A percentile compares a stretch with the other conserved stretches of the same genome.
Evolutionary conservation across 1,139 yeast genomes (phyloP).

Genomic region (Debaryomycetaceae sp.): DNA sequence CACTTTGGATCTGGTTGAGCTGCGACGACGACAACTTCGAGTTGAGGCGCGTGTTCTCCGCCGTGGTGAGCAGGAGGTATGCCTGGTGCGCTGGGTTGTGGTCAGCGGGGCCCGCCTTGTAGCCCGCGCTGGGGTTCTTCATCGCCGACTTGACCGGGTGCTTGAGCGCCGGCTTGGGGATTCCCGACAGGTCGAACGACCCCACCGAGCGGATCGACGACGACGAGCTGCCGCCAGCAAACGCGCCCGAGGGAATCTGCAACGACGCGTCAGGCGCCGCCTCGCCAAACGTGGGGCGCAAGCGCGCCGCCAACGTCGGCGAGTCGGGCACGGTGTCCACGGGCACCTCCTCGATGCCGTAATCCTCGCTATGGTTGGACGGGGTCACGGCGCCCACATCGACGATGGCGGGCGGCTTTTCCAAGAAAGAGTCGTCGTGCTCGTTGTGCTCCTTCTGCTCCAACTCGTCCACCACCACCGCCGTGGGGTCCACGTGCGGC

Average conservation of each 20-base stretch:
- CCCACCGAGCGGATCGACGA: slow-evolving; percentile 28
- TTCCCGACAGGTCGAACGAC: slow-evolving; percentile 21
- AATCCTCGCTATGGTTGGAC: too few species aligned
- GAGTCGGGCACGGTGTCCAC: too few species aligned
- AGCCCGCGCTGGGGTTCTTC: slow-evolving; percentile 43
- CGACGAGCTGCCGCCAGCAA: slow-evolving; percentile 19
- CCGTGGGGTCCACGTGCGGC: slow-evolving; percentile 17
- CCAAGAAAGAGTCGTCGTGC: not conserved
- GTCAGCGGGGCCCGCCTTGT: slow-evolving; percentile 11
- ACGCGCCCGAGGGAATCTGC: slow-evolving; percentile 6
- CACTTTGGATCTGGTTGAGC: too few species aligned
- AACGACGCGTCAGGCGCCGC: slow-evolving; percentile 18
- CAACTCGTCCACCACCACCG: slow-evolving; percentile 22
- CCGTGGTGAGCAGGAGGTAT: slow-evolving; percentile 65
- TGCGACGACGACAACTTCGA: slow-evolving; percentile 50
- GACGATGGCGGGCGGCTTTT: not conserved
- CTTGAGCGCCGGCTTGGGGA: slow-evolving; percentile 13
- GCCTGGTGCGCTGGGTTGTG: slow-evolving; percentile 53
- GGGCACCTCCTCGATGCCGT: slow-evolving; percentile 16
- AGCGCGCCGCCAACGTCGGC: slow-evolving; percentile 18
- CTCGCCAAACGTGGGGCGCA: slow-evolving; percentile 31
- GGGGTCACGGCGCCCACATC: not conserved
- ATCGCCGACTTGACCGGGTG: slow-evolving; percentile 63
- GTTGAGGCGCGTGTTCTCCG: slow-evolving; percentile 71
- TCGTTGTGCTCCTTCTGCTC: slow-evolving; percentile 14